Evolutionary conservation across 495 filamentous ascomycete genomes (phyloP).

Genomic region (Apiosordaria backusii): DNA sequence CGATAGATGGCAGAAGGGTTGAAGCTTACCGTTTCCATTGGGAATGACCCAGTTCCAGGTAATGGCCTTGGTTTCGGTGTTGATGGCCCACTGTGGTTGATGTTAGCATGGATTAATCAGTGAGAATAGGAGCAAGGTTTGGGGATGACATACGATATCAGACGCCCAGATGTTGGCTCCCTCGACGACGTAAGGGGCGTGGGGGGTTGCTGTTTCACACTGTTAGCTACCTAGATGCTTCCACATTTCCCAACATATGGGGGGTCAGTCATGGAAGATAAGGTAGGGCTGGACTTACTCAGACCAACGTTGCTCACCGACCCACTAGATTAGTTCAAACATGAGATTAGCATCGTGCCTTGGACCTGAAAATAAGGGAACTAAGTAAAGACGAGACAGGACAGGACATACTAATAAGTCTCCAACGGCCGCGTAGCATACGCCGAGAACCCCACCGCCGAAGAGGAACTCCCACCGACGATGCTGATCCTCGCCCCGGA

Average conservation of each 20-base stretch:
- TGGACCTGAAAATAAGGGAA: neutral
- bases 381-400: too few relatives aligned
- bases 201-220: conserved; percentile 8
- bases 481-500: neutral
- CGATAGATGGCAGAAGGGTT: too few relatives aligned
- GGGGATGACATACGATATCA: conserved; percentile 22
- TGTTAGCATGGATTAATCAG: neutral
- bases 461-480: neutral
- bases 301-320: neutral
- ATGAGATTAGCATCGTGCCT: neutral
- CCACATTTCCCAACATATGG: too few relatives aligned
- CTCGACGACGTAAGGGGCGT: neutral
- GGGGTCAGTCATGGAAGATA: too few relatives aligned
- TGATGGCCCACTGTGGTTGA: conserved; percentile 10
- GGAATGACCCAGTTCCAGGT: conserved; percentile 13
- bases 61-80: conserved; percentile 10
- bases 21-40: neutral
- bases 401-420: neutral
- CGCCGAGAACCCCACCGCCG: neutral
- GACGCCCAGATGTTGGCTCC: conserved; percentile 3
- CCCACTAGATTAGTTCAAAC: neutral
- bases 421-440: too few relatives aligned
- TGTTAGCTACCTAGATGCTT: neutral
- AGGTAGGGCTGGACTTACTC: neutral
- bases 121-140: too few relatives aligned